Evolutionary conservation across 805 yeast species (phyloP).

Genomic region (Ogataea degrootiae): DNA sequence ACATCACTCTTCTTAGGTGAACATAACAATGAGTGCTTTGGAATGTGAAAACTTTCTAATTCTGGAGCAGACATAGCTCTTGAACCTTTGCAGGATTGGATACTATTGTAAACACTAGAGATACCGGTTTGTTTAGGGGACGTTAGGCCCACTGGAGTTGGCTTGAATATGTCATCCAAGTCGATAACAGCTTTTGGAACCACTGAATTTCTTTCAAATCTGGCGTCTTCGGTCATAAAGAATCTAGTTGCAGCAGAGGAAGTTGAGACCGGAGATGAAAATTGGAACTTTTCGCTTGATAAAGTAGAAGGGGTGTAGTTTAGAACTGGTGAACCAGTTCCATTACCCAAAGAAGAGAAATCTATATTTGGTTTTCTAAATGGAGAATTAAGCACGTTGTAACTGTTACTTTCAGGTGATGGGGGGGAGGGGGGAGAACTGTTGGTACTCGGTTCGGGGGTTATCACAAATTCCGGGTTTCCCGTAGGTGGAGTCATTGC

Average conservation of each 20-base stretch:
- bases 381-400: no score
- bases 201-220: slow-evolving; percentile 21
- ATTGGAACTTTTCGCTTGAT: not conserved
- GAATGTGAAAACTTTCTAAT: slow-evolving; percentile 16
- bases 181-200: slow-evolving; percentile 32
- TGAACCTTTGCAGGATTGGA: slow-evolving; percentile 7
- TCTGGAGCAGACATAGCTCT: slow-evolving; percentile 19
- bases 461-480: not conserved
- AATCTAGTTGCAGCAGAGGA: slow-evolving; percentile 14
- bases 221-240: slow-evolving; percentile 30
- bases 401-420: not conserved
- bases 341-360: slow-evolving; percentile 8
- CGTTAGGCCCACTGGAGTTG: not conserved
- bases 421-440: not conserved
- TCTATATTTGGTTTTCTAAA: not conserved
- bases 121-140: not conserved
- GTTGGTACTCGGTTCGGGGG: not conserved
- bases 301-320: not conserved
- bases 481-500: no score
- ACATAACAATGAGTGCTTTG: slow-evolving; percentile 26
- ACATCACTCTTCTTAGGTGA: slow-evolving; percentile 30
- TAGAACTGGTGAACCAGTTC: not conserved
- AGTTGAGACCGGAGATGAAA: slow-evolving; percentile 6
- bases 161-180: slow-evolving; percentile 28
- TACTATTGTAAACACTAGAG: not conserved